Evolutionary conservation across 257 asterid species (phyloP).

Genomic region (Mitragyna speciosa): DNA sequence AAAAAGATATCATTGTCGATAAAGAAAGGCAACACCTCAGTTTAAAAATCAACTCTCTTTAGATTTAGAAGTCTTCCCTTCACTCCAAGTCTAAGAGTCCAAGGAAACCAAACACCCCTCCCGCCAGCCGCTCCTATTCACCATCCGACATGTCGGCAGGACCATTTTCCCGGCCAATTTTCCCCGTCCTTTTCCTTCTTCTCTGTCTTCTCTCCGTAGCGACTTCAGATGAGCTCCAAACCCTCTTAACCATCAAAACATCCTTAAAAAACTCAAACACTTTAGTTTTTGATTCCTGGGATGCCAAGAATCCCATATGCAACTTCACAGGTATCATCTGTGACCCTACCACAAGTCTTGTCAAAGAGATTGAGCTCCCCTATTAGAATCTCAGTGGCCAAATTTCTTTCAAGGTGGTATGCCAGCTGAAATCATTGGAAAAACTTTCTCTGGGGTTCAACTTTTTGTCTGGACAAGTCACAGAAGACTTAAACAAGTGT

Average conservation of each 20-base stretch:
- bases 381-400: slow-evolving; percentile 42
- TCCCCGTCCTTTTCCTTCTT: slow-evolving; percentile 25
- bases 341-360: slow-evolving; percentile 34
- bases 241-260: slow-evolving; percentile 55
- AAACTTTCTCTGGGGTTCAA: slow-evolving; percentile 64
- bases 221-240: slow-evolving; percentile 57
- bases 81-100: slow-evolving; percentile 27
- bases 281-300: slow-evolving; percentile 63
- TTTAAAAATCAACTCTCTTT: slow-evolving; percentile 30
- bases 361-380: slow-evolving; percentile 66
- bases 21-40: background rate
- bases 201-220: slow-evolving; percentile 38
- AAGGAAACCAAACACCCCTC: slow-evolving; percentile 9
- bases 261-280: slow-evolving; percentile 44
- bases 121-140: slow-evolving; percentile 8
- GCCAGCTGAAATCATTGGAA: slow-evolving; percentile 55
- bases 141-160: slow-evolving; percentile 43
- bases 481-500: slow-evolving; percentile 47
- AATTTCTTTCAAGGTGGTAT: slow-evolving; percentile 46
- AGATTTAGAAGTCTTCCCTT: slow-evolving; percentile 8
- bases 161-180: slow-evolving; percentile 20
- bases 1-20: background rate
- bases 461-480: slow-evolving; percentile 40
- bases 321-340: slow-evolving; percentile 65
- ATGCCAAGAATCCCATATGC: slow-evolving; percentile 28